Evolutionary conservation across 345 rosid genomes (phyloP).

Genomic region (Schrenkiella parvula): DNA sequence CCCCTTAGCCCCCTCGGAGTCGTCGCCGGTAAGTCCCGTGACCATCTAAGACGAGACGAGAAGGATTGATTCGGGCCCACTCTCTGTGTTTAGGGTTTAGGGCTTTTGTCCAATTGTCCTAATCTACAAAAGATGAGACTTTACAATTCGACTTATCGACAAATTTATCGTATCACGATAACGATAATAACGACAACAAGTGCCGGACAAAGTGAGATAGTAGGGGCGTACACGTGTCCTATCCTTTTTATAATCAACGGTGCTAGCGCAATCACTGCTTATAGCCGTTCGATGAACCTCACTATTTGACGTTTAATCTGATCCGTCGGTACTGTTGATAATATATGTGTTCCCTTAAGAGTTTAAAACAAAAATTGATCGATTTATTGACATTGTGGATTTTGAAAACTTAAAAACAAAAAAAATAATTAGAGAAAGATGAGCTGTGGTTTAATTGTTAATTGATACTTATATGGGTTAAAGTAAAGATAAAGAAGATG

Average conservation of each 20-base stretch:
- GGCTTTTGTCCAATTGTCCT: slow-evolving; percentile 23
- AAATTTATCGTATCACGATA: slow-evolving; percentile 7
- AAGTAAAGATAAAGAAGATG: background rate
- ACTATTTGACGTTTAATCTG: background rate
- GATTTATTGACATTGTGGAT: background rate
- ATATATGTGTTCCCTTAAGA: background rate
- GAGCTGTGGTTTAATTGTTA: slow-evolving; percentile 13
- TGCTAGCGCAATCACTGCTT: background rate
- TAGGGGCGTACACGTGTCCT: slow-evolving; percentile 9
- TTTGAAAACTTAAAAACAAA: background rate
- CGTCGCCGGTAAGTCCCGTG: slow-evolving; percentile 30
- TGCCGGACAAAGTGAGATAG: background rate
- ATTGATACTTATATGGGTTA: background rate
- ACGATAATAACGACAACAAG: background rate
- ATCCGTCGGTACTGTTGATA: background rate
- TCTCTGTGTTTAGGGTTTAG: slow-evolving; percentile 14
- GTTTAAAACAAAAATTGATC: background rate
- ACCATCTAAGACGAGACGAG: background rate
- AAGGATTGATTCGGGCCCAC: background rate
- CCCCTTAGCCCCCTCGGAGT: slow-evolving; percentile 15
- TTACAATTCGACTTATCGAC: slow-evolving; percentile 26
- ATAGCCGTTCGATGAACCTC: background rate
- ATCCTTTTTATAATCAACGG: background rate
- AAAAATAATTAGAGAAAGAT: background rate
- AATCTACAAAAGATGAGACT: slow-evolving; percentile 1